Conservation (phyloP, 257 asterid species). For the Misopates orontium region DNA sequence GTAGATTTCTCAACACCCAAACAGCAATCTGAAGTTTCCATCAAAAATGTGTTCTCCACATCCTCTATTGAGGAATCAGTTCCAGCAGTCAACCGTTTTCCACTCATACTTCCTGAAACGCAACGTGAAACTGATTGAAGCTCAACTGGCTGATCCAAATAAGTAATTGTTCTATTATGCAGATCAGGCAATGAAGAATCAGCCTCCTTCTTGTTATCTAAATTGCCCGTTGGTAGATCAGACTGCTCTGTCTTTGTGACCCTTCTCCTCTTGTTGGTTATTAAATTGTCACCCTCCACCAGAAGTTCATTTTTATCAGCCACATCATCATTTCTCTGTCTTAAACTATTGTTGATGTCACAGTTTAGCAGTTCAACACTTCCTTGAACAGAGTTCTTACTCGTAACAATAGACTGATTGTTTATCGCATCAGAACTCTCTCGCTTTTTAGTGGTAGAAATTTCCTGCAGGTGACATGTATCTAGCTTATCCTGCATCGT, state of each 20-base stretch:
- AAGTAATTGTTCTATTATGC: constrained; percentile 1
- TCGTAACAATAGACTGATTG: constrained; percentile 18
- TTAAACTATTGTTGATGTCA: constrained; percentile 10
- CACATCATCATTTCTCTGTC: constrained; percentile 20
- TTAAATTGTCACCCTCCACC: constrained; percentile 10
- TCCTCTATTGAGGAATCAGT: constrained; percentile 31
- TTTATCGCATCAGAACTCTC: neutral
- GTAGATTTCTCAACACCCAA: no score
- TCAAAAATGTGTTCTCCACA: constrained; percentile 30
- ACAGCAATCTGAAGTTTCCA: constrained; percentile 25
- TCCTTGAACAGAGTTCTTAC: constrained; percentile 23
- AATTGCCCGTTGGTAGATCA: constrained; percentile 16
- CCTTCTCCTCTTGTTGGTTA: constrained; percentile 20
- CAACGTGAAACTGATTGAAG: constrained; percentile 23
- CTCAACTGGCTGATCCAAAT: constrained; percentile 27
- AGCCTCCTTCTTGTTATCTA: constrained; percentile 15
- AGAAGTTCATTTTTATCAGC: constrained; percentile 17
- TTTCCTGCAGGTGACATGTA: neutral
- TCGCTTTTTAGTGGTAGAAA: neutral
- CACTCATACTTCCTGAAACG: constrained; percentile 26
- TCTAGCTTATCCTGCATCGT: neutral
- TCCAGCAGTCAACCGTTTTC: constrained; percentile 30
- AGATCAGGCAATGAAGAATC: constrained; percentile 8
- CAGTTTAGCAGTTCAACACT: constrained; percentile 15
- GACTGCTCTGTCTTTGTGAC: constrained; percentile 18